Evolutionary conservation across 768 basidiomycete genomes (phyloP).

Genomic region (Psilocybe tampanensis): DNA sequence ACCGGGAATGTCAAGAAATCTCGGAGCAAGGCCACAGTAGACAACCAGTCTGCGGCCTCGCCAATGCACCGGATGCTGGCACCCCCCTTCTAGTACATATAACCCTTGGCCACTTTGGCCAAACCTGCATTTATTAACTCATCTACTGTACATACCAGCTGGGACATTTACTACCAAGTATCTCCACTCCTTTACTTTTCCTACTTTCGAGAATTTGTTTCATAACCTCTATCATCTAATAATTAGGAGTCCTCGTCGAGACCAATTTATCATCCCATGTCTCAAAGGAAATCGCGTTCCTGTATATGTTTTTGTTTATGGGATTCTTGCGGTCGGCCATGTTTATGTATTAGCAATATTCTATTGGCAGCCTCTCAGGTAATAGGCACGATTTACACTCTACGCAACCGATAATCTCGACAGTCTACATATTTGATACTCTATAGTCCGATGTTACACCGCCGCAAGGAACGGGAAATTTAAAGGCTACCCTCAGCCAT

Average conservation of each 20-base stretch:
- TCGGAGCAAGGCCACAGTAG: conserved; percentile 1
- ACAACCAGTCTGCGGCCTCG: not conserved
- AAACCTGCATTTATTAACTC: not conserved
- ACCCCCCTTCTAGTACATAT: not conserved
- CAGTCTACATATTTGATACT: not conserved
- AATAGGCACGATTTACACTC: not conserved
- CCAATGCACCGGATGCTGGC: conserved; percentile 9
- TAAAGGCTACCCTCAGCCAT: conserved; percentile 84
- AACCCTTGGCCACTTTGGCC: not conserved
- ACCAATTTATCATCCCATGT: too few relatives aligned
- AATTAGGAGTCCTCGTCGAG: not conserved
- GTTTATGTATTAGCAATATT: not conserved
- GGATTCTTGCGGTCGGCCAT: too few relatives aligned
- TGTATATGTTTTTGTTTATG: too few relatives aligned
- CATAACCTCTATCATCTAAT: not conserved
- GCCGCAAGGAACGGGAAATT: not conserved
- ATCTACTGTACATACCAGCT: not conserved
- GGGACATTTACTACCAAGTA: not conserved
- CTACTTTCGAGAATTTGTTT: not conserved
- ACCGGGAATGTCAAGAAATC: conserved; percentile 4
- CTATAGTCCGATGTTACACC: not conserved
- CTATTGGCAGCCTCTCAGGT: not conserved
- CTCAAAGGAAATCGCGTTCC: too few relatives aligned
- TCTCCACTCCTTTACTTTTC: not conserved
- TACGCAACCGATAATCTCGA: not conserved